Evolutionary conservation across 768 basidiomycete genomes (phyloP).

Genomic region (Termitomyces sp.): DNA sequence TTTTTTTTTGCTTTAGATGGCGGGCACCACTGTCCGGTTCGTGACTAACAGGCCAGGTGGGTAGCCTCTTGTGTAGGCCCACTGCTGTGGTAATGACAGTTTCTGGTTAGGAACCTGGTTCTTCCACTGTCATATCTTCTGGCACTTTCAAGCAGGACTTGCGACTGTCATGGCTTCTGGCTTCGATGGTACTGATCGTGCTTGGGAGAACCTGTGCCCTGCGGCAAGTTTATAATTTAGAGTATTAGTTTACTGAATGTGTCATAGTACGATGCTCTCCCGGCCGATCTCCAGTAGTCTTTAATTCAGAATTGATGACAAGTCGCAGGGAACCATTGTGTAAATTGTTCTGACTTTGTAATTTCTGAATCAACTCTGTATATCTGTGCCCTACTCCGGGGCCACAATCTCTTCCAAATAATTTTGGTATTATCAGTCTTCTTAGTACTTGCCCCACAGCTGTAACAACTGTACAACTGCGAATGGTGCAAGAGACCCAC

Average conservation of each 20-base stretch:
- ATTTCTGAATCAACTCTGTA: too few species aligned
- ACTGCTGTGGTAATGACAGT: background rate
- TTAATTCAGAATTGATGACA: background rate
- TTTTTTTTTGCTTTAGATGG: slow-evolving; percentile 7
- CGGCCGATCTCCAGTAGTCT: slow-evolving; percentile 2
- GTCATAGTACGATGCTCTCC: background rate
- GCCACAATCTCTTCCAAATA: background rate
- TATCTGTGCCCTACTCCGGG: too few species aligned
- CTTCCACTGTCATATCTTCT: slow-evolving; percentile 25
- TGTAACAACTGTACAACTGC: too few species aligned
- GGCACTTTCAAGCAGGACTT: slow-evolving; percentile 16
- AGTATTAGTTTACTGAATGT: background rate
- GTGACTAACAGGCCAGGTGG: slow-evolving; percentile 48
- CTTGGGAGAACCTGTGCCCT: slow-evolving; percentile 15
- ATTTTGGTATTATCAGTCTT: background rate
- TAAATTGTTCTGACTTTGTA: background rate
- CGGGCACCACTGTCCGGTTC: slow-evolving; percentile 38
- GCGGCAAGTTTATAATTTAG: background rate
- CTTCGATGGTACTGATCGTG: slow-evolving; percentile 5
- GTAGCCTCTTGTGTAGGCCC: background rate
- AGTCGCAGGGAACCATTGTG: background rate
- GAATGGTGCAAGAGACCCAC: too few species aligned
- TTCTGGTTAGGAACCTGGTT: slow-evolving; percentile 18
- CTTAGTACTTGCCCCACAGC: too few species aligned
- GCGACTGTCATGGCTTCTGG: slow-evolving; percentile 14